Percentiles rank a stretch among this genome's conserved stretches.
These are phyloP conservation scores for Crepidotus variabilis DNA, from an alignment of 768 basidiomycete genomes.

Conservation along the genomic window DNA sequence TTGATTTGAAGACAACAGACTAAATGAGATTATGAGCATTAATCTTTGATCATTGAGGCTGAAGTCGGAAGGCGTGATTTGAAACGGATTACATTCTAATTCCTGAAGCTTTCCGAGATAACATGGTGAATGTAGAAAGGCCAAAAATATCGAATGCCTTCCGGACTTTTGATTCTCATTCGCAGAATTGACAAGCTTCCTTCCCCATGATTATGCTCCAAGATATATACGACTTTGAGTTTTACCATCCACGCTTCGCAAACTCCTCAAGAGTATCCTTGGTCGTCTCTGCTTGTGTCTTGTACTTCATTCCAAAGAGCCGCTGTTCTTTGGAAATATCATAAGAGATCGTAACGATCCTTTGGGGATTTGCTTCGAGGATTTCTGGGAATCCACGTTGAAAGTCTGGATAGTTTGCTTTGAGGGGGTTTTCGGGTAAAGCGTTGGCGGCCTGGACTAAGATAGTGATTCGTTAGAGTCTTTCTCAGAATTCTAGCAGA, in stretches of 20 bases:
- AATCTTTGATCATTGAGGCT: too few relatives aligned
- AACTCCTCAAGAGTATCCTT: conserved; percentile 29
- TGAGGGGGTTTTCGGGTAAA: conserved; percentile 21
- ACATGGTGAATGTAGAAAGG: too few relatives aligned
- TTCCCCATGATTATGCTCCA: too few relatives aligned
- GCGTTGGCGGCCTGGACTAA: conserved; percentile 29
- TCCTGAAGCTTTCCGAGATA: too few relatives aligned
- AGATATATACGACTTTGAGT: too few relatives aligned
- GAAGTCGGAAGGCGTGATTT: too few relatives aligned
- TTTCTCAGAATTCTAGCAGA: neutral
- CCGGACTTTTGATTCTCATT: too few relatives aligned
- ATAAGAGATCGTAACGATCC: conserved; percentile 16
- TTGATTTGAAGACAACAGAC: conserved; percentile 12
- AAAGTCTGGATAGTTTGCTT: conserved; percentile 11
- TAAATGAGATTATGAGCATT: too few relatives aligned
- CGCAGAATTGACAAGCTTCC: too few relatives aligned
- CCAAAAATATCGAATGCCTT: too few relatives aligned
- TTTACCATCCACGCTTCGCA: conserved; percentile 29
- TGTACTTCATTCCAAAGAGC: conserved; percentile 29
- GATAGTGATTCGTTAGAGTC: neutral
- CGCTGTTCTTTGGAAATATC: conserved; percentile 19
- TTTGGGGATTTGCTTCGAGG: conserved; percentile 4
- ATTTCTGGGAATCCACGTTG: conserved; percentile 25
- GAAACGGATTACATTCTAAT: too few relatives aligned
- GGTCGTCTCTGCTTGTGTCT: conserved; percentile 24